These are phyloP conservation scores for Lachnellula hyalina DNA, from an alignment of 2,329 filamentous ascomycete genomes.

Conservation along the genomic window DNA sequence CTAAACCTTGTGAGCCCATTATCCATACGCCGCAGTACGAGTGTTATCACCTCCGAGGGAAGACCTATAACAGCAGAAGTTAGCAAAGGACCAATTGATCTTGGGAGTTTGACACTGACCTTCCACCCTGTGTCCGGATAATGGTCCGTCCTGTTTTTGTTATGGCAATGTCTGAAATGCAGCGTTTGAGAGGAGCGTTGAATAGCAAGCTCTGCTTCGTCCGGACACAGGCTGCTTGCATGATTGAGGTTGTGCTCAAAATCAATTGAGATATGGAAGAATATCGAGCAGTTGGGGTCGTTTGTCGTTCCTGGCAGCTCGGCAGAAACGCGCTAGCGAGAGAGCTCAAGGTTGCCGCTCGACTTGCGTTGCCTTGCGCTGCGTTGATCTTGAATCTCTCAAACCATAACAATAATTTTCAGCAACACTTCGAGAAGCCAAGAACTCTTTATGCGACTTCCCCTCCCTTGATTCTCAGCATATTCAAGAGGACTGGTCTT, in stretches of 20 bases:
- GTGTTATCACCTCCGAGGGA: conserved; percentile 70
- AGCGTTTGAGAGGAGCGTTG: conserved; percentile 44
- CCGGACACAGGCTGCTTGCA: conserved; percentile 34
- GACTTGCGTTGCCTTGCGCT: too few species aligned
- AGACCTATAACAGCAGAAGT: conserved; percentile 49
- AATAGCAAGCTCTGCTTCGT: too few species aligned
- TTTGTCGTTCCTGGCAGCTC: conserved; percentile 11
- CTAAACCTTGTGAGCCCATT: conserved; percentile 41
- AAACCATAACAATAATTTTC: conserved; percentile 5
- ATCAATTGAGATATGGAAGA: conserved; percentile 16
- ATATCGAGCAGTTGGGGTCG: conserved; percentile 9
- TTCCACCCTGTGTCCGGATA: conserved; percentile 80
- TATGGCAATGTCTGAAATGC: conserved; percentile 79
- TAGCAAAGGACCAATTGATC: conserved; percentile 24
- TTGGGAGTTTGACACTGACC: conserved; percentile 50
- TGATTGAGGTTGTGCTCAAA: conserved; percentile 24
- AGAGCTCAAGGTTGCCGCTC: conserved; percentile 14
- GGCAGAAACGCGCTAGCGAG: conserved; percentile 14
- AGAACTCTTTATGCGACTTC: background rate
- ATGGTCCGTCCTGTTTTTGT: conserved; percentile 96
- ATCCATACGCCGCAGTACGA: conserved; percentile 2
- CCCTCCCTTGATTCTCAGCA: background rate
- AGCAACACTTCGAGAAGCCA: conserved; percentile 4
- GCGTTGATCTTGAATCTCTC: conserved; percentile 9
- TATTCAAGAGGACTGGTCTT: background rate